These are phyloP conservation scores for Russula griseocarnosa DNA, from an alignment of 768 basidiomycete species.

Conservation along the genomic window DNA sequence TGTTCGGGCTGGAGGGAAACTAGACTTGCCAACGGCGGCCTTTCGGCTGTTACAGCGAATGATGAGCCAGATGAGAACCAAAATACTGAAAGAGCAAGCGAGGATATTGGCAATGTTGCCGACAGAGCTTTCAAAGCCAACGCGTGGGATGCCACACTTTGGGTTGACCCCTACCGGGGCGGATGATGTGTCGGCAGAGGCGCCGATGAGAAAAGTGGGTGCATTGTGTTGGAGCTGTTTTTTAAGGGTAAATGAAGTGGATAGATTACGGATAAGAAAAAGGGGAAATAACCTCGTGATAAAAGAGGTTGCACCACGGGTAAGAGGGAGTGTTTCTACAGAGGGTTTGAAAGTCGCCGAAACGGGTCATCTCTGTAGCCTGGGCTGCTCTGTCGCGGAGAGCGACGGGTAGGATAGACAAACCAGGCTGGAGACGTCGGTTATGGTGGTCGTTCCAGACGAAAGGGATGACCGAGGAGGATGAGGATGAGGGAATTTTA, in stretches of 20 bases:
- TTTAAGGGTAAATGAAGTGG: constrained; percentile 14
- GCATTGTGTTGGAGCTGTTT: constrained; percentile 36
- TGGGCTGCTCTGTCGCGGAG: constrained; percentile 7
- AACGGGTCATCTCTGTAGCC: constrained; percentile 46
- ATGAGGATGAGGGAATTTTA: neutral
- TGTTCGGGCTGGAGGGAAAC: neutral
- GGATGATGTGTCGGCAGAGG: constrained; percentile 42
- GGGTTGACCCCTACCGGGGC: constrained; percentile 85
- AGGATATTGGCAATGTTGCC: constrained; percentile 88
- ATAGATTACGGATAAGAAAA: constrained; percentile 22
- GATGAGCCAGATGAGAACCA: constrained; percentile 57
- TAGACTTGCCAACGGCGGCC: constrained; percentile 73
- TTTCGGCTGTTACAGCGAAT: constrained; percentile 57
- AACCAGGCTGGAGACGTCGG: constrained; percentile 1
- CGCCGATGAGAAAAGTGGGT: constrained; percentile 37
- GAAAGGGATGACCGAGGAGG: neutral
- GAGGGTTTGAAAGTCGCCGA: constrained; percentile 69
- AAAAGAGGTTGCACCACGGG: constrained; percentile 94
- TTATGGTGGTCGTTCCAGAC: constrained; percentile 5
- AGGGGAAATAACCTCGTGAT: constrained; percentile 60
- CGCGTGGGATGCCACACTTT: constrained; percentile 67
- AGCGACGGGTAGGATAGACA: neutral
- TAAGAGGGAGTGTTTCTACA: constrained; percentile 73
- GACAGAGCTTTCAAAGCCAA: constrained; percentile 54
- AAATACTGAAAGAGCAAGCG: constrained; percentile 67